Base-by-base conservation (phyloP, 2,329 filamentous ascomycete species). In the Microsporum canis region DNA sequence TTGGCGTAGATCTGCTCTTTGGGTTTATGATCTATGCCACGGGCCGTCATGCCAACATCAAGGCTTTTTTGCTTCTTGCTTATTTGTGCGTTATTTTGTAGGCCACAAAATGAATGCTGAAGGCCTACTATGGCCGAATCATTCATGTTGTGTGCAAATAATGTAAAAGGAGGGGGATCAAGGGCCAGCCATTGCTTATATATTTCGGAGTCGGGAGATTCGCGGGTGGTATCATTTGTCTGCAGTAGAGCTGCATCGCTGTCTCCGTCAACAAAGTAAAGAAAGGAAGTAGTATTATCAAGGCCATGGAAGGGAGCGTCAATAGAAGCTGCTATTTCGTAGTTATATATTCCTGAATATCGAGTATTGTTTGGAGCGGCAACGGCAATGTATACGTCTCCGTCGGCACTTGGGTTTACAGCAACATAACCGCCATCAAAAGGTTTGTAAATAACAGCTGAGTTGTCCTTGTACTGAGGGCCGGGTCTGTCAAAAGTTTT, bases 1-100 rank as follows among this genome's bases (percentile, higher is more conserved):
- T 82, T 84, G 56, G 96, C 80, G 67, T 92, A 90, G 71, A 99
- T 96, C 68, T 96, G 90, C 71, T 95, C 87, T 71, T 91, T 91
- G 0, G 89, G 89, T 63, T 85, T 78, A 58, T 83, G 83, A 2
- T 84, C 84, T 0, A 80, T 76, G 2, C 84, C 88, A 36, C 84
- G 82, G 33, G 79, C 84, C 1, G 86, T 91, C 79, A 95, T 88
- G 43, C 82, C 77, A 34, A 84, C 75, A 63, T 82, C 77, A 43
- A 80, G 80, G 33, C 80, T 82, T 3, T 81, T 80, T 57, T 78
- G 80, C 61, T 87, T 84, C 65, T 83, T 81, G 55, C 79, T 79
- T 61, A 88, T 84, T 67, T 84, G 81, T 23, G 88, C 86, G 62
- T 82, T 81, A 23, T 79, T 81, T 64, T 81, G 79, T 56, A 97